Conservation (phyloP, 768 basidiomycete genomes). For the Kwoniella shandongensis region DNA sequence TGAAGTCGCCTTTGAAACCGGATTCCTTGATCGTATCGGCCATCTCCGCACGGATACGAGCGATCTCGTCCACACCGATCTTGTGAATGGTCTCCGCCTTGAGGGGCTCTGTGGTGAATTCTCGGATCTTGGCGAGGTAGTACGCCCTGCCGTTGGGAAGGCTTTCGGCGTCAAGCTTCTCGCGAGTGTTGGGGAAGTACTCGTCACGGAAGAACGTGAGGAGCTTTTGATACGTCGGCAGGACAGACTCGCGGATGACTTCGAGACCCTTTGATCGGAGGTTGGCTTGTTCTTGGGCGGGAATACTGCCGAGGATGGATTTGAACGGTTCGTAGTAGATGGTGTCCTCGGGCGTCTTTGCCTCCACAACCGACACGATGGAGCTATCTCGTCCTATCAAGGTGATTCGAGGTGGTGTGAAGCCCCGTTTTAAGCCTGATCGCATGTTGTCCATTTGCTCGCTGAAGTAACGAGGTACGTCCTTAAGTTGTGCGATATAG, state of each 20-base stretch:
- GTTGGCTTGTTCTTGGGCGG: conserved; percentile 4
- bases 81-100: conserved; percentile 12
- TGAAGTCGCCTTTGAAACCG: conserved; percentile 15
- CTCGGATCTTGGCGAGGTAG: conserved; percentile 20
- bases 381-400: conserved; percentile 16
- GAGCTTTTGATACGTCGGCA: conserved; percentile 17
- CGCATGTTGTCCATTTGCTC: conserved; percentile 23
- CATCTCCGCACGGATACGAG: conserved; percentile 10
- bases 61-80: conserved; percentile 21
- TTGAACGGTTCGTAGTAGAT: conserved; percentile 21
- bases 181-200: conserved; percentile 17
- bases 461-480: conserved; percentile 18
- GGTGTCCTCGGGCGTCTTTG: conserved; percentile 10
- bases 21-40: conserved; percentile 10
- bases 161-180: conserved; percentile 14
- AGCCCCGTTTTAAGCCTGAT: conserved; percentile 11
- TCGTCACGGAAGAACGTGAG: conserved; percentile 15
- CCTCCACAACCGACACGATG: conserved; percentile 9
- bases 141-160: conserved; percentile 20
- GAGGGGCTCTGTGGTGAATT: conserved; percentile 14
- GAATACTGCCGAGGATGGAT: conserved; percentile 5
- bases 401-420: conserved; percentile 19
- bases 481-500: conserved; percentile 13
- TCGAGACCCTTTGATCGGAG: conserved; percentile 5
- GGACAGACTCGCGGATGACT: conserved; percentile 6